Conservation (phyloP, 208 protist species). For the Leishmania tropica region DNA sequence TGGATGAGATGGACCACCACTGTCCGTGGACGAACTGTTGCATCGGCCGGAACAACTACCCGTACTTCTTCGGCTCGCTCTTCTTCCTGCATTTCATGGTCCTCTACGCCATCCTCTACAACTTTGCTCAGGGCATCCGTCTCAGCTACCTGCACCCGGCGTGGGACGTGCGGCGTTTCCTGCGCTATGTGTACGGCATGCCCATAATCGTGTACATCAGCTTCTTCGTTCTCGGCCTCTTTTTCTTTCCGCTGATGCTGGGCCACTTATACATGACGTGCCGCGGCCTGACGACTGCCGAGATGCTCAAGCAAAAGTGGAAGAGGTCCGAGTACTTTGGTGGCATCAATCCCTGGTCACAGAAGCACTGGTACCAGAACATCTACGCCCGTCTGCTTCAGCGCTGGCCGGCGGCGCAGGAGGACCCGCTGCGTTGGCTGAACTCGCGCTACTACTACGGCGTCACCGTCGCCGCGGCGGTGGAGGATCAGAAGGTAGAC, state of each 20-base stretch:
- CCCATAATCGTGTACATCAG: conserved; percentile 38
- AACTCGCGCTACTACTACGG: conserved; percentile 51
- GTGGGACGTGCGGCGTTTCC: conserved; percentile 15
- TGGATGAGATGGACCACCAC: conserved; percentile 73
- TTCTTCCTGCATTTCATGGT: conserved; percentile 41
- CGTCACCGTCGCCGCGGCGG: conserved; percentile 38
- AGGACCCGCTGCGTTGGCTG: conserved; percentile 30
- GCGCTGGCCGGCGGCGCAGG: conserved; percentile 15
- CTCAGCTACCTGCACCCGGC: conserved; percentile 29
- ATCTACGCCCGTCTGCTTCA: conserved; percentile 23
- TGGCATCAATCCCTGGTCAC: conserved; percentile 55
- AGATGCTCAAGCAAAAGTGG: conserved; percentile 42
- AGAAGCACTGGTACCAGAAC: conserved; percentile 34
- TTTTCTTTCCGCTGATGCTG: conserved; percentile 40
- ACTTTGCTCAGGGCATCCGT: conserved; percentile 29
- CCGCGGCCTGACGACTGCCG: conserved; percentile 47
- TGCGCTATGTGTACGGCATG: conserved; percentile 36
- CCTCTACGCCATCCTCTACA: conserved; percentile 43
- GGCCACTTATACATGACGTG: conserved; percentile 44
- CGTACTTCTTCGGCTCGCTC: conserved; percentile 49
- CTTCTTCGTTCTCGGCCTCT: conserved; percentile 43
- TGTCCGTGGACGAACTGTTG: conserved; percentile 70
- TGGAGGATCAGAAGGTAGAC: conserved; percentile 48
- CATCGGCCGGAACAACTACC: conserved; percentile 67
- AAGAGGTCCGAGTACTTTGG: conserved; percentile 36